phyloP scores from a whole-genome alignment of 768 basidiomycete genomes.

The Boletus fagicola region DNA sequence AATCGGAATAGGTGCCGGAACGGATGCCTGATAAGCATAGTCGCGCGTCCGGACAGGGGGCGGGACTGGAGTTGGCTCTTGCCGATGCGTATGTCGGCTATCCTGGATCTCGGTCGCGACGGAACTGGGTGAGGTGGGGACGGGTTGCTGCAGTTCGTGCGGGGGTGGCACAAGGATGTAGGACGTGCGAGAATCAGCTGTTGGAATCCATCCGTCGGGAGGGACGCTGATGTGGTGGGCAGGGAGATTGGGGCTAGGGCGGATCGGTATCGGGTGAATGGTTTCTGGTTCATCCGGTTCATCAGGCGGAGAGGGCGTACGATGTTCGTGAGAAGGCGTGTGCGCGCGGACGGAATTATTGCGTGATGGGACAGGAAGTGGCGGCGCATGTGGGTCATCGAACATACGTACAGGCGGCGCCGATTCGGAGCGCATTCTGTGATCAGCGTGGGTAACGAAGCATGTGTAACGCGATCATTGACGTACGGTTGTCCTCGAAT shows the following conservation, averaged over 20 bases:
- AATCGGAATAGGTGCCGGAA: constrained; percentile 9
- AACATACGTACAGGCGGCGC: constrained; percentile 26
- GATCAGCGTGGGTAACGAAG: constrained; percentile 14
- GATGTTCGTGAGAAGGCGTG: constrained; percentile 23
- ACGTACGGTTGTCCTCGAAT: constrained; percentile 26
- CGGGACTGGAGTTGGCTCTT: constrained; percentile 17
- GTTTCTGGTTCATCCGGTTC: constrained; percentile 22
- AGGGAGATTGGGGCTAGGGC: constrained; percentile 14
- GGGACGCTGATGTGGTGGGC: constrained; percentile 8
- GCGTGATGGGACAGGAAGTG: constrained; percentile 25
- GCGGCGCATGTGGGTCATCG: constrained; percentile 16
- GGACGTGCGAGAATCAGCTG: constrained; percentile 26
- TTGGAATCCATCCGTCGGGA: constrained; percentile 32
- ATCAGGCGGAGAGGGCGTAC: constrained; percentile 8
- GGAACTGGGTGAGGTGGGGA: constrained; percentile 16
- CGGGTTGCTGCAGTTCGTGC: constrained; percentile 14
- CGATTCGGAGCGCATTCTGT: constrained; percentile 29
- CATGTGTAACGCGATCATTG: not conserved
- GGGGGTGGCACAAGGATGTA: constrained; percentile 26
- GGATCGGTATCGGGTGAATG: constrained; percentile 31
- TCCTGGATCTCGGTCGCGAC: constrained; percentile 16
- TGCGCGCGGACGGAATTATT: constrained; percentile 11
- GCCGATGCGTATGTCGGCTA: not conserved
- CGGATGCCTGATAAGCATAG: constrained; percentile 26
- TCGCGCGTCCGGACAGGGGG: constrained; percentile 30